Evolutionary conservation across 257 asterid species (phyloP).

Genomic region (Schizonepeta tenuifolia): DNA sequence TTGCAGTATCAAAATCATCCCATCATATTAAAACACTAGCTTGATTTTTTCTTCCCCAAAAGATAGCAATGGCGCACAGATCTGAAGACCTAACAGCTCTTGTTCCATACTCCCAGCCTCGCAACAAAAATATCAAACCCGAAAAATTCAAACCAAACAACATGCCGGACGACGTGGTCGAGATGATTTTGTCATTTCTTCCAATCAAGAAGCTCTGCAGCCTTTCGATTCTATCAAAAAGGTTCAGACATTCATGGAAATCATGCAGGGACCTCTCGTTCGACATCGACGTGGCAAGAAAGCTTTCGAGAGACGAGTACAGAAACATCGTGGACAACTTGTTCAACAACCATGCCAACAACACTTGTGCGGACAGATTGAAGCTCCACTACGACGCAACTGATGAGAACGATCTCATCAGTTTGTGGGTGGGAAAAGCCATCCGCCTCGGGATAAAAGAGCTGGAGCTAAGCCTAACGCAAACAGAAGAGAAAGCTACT

Average conservation of each 20-base stretch:
- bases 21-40: neutral
- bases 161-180: constrained; percentile 38
- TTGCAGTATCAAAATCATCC: neutral
- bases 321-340: neutral
- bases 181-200: constrained; percentile 27
- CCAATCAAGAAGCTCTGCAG: constrained; percentile 19
- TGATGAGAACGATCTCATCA: neutral
- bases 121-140: neutral
- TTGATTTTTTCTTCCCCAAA: no score
- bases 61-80: constrained; percentile 17
- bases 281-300: constrained; percentile 3
- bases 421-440: constrained; percentile 32
- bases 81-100: no score
- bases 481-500: neutral
- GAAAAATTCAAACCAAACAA: neutral
- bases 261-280: constrained; percentile 34
- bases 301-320: constrained; percentile 4
- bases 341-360: neutral
- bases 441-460: constrained; percentile 16
- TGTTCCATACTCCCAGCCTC: neutral
- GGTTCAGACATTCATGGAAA: constrained; percentile 32
- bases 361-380: neutral
- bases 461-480: constrained; percentile 35
- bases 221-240: constrained; percentile 24
- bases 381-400: constrained; percentile 26